A percentile compares a stretch with the other conserved stretches of the same genome.
phyloP scores from a whole-genome alignment of 2,329 filamentous ascomycete genomes.

The Fusarium nodosum region DNA sequence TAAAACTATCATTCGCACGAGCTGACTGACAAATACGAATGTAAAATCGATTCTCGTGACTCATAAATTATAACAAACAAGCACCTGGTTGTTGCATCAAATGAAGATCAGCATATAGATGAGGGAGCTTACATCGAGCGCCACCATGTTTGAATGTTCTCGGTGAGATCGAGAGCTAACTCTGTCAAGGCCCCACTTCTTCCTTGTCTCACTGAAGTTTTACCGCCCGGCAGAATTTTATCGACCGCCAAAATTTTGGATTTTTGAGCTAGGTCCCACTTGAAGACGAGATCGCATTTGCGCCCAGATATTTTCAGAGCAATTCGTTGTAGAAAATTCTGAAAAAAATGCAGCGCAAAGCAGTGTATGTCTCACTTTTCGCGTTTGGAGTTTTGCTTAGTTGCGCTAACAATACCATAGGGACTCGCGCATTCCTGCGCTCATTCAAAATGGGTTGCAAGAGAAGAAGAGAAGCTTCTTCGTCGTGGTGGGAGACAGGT shows the following conservation, averaged over 20 bases:
- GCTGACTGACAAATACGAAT: neutral
- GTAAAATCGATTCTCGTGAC: neutral
- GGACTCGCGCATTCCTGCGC: constrained; percentile 89
- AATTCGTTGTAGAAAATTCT: constrained; percentile 47
- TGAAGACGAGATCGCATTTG: constrained; percentile 48
- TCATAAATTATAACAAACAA: neutral
- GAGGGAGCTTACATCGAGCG: constrained; percentile 1
- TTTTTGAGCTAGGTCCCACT: constrained; percentile 49
- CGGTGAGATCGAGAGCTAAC: constrained; percentile 14
- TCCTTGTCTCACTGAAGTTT: constrained; percentile 15
- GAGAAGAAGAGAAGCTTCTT: constrained; percentile 99
- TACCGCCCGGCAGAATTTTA: constrained; percentile 59
- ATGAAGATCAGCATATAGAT: neutral
- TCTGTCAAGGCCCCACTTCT: constrained; percentile 31
- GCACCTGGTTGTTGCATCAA: neutral
- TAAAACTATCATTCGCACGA: neutral
- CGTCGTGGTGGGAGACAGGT: constrained; percentile 89
- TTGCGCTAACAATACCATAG: constrained; percentile 58
- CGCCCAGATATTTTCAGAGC: constrained; percentile 49
- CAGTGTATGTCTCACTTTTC: constrained; percentile 58
- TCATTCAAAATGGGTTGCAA: constrained; percentile 91
- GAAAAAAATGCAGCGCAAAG: constrained; percentile 71
- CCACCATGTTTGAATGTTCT: constrained; percentile 1
- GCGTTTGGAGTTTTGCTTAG: neutral
- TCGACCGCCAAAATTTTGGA: constrained; percentile 58